A percentile compares a stretch with the other conserved stretches of the same genome.
Conservation (phyloP, 306 rosid genomes). For the Corylus avellana region DNA sequence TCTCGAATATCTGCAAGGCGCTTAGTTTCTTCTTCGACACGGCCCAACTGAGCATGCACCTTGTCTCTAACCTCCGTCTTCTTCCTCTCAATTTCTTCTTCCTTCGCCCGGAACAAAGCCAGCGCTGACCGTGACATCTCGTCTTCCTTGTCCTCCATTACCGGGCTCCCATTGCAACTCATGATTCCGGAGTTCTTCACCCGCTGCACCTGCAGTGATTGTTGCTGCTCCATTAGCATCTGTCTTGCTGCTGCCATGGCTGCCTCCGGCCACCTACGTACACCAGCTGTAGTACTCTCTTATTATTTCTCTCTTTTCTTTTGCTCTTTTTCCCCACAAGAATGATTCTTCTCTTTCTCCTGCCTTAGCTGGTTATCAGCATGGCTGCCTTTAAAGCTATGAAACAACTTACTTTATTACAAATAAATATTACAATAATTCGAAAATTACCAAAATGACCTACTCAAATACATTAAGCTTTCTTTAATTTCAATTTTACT, state of each 20-base stretch:
- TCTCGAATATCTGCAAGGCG: slow-evolving; percentile 89
- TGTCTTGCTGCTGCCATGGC: slow-evolving; percentile 73
- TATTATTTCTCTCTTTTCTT: slow-evolving; percentile 4
- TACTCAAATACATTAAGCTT: slow-evolving; percentile 4
- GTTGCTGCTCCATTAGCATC: slow-evolving; percentile 50
- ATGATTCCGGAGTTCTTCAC: slow-evolving; percentile 57
- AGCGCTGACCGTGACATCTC: slow-evolving; percentile 80
- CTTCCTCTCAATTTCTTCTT: slow-evolving; percentile 90
- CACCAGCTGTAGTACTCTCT: too few relatives aligned
- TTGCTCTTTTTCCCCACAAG: slow-evolving; percentile 29
- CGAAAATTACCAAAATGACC: slow-evolving; percentile 43
- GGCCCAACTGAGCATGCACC: slow-evolving; percentile 72
- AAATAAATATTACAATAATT: slow-evolving; percentile 30
- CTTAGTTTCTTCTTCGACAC: slow-evolving; percentile 70
- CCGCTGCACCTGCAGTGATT: slow-evolving; percentile 35
- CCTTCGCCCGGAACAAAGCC: slow-evolving; percentile 70
- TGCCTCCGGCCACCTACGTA: slow-evolving; percentile 1
- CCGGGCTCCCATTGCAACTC: slow-evolving; percentile 56
- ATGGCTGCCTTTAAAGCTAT: slow-evolving; percentile 65
- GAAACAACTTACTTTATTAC: slow-evolving; percentile 51
- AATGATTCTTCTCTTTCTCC: slow-evolving; percentile 65
- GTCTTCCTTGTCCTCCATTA: slow-evolving; percentile 67
- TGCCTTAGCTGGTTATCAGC: slow-evolving; percentile 48
- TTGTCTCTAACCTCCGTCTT: slow-evolving; percentile 82
- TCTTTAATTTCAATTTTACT: slow-evolving; percentile 49